Evolutionary conservation across 192 early-diverging fungal species (phyloP), one percentile per base, ranked within the genome.

Genomic region (Allomyces javanicus): DNA sequence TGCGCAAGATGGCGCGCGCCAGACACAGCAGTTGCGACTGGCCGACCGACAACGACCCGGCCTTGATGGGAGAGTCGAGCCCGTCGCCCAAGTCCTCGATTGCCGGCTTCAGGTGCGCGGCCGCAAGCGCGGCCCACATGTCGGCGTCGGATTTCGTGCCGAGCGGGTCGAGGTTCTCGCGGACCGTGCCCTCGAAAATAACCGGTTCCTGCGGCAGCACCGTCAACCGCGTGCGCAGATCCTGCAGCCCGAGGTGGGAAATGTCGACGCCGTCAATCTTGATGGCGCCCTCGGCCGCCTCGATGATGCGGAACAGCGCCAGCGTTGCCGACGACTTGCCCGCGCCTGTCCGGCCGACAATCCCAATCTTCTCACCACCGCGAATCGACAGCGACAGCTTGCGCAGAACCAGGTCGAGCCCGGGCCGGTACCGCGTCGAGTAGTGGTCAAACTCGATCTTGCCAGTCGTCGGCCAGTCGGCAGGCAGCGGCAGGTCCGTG

Each of bases 371-470:
- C 44, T 87, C 81, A 14, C 72, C 71, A 6, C 75, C 73, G 27
- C 68, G 67, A 25, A 85, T 72, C 10, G 61, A 65, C 44, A 81
- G 71, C 4, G 68, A 71, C 10, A 81, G 50, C 0, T 58, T 9
- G 17, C 81, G 83, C 23, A 96, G 78, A 6, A 90, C 90, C 24
- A 90, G 72, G 67, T 89, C 88, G 58, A 96, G 74, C 0, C 79
- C 90, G 9, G 81, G 71, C 14, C 92, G 82, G 72, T 96, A 94
- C 25, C 91, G 83, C 0, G 88, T 85, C 11, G 85, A 83, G 70
- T 89, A 92, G 64, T 86, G 71, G 26, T 77, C 74, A 75, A 90
- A 92, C 68, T 83, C 81, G 64, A 96, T 81, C 24, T 67, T 63
- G 40, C 94, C 94, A 2, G 81, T 68, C 14, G 76, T 69, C 7